Conservation (phyloP, 2,329 filamentous ascomycete genomes). For the Rachicladosporium sp. region DNA sequence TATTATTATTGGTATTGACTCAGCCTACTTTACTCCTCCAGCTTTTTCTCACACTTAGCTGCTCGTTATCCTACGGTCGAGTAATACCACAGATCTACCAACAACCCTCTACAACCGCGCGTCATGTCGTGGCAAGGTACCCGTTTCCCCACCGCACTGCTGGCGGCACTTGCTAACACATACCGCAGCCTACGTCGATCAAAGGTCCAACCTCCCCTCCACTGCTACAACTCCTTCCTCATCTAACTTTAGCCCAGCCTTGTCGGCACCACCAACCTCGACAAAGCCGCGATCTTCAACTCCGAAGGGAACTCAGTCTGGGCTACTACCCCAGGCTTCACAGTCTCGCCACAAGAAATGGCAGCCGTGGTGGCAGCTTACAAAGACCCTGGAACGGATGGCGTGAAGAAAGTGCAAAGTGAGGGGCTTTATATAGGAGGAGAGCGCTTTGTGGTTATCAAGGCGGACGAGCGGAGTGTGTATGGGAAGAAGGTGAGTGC, state of each 20-base stretch:
- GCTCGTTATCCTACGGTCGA: too few species aligned
- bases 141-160: slow-evolving; percentile 13
- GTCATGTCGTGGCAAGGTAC: slow-evolving; percentile 68
- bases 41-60: too few species aligned
- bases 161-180: slow-evolving; percentile 1
- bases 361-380: slow-evolving; percentile 38
- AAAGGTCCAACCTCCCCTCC: slow-evolving; percentile 33
- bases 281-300: slow-evolving; percentile 78
- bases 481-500: slow-evolving; percentile 74
- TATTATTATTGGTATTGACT: too few species aligned
- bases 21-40: too few species aligned
- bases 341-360: slow-evolving; percentile 54
- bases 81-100: neutral
- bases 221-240: too few species aligned
- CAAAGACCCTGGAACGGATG: slow-evolving; percentile 41
- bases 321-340: slow-evolving; percentile 59
- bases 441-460: slow-evolving; percentile 66
- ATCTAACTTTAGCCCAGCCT: slow-evolving; percentile 43
- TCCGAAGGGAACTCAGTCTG: slow-evolving; percentile 67
- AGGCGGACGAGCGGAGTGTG: slow-evolving; percentile 63
- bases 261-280: slow-evolving; percentile 63
- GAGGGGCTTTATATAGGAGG: slow-evolving; percentile 66
- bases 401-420: slow-evolving; percentile 53
- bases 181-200: slow-evolving; percentile 46
- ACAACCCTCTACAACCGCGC: slow-evolving; percentile 6